Percentiles rank a stretch among this genome's conserved stretches.
Conservation (phyloP, 1,139 yeast genomes). For the Geotrichum candidum region DNA sequence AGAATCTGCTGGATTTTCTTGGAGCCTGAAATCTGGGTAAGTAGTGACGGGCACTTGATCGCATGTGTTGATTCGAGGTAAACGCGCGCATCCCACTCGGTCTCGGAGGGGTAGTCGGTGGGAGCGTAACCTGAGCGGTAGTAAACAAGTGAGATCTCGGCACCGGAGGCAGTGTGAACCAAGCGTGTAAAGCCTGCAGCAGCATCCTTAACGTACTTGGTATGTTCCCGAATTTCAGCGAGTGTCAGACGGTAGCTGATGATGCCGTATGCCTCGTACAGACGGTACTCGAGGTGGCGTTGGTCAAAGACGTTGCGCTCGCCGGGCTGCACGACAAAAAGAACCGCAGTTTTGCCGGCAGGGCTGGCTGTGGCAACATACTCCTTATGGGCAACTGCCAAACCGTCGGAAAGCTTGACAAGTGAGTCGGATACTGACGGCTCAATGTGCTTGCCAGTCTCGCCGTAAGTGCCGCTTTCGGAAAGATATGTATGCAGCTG, state of each 20-base stretch:
- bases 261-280: slow-evolving; percentile 52
- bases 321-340: slow-evolving; percentile 75
- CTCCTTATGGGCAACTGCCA: slow-evolving; percentile 58
- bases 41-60: slow-evolving; percentile 82
- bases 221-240: slow-evolving; percentile 47
- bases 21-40: slow-evolving; percentile 87
- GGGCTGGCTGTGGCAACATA: slow-evolving; percentile 34
- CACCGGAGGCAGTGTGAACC: slow-evolving; percentile 47
- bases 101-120: slow-evolving; percentile 52
- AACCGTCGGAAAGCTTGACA: slow-evolving; percentile 57
- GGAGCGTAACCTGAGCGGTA: slow-evolving; percentile 89
- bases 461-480: slow-evolving; percentile 30
- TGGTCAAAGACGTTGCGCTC: slow-evolving; percentile 92
- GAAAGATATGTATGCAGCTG: slow-evolving; percentile 54
- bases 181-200: slow-evolving; percentile 29
- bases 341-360: slow-evolving; percentile 33
- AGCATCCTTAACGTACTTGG: slow-evolving; percentile 29
- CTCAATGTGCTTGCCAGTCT: slow-evolving; percentile 32
- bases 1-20: slow-evolving; percentile 88
- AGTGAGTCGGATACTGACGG: slow-evolving; percentile 67
- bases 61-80: slow-evolving; percentile 69
- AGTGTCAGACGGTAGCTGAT: slow-evolving; percentile 62
- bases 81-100: slow-evolving; percentile 73
- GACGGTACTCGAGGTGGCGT: slow-evolving; percentile 68
- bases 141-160: slow-evolving; percentile 82